Conservation (phyloP, 2,329 filamentous ascomycete species). For the Fusarium tjaetaba region DNA sequence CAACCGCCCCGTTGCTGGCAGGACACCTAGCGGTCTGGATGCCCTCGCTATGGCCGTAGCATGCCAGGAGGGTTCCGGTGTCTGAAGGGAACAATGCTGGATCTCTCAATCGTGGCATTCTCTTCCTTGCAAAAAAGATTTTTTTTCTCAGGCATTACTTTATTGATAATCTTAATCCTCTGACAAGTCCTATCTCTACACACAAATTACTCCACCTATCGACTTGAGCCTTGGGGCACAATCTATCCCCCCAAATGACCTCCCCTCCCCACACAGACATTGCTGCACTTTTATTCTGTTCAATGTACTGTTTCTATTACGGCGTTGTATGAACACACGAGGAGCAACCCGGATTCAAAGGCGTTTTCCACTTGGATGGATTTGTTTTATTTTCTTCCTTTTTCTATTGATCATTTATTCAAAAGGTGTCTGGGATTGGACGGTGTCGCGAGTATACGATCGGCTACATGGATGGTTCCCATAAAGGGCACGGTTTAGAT, state of each 20-base stretch:
- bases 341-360: constrained; percentile 19
- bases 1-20: constrained; percentile 54
- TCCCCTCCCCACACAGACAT: not conserved
- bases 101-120: not conserved
- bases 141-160: not conserved
- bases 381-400: constrained; percentile 4
- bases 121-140: not conserved
- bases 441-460: constrained; percentile 40
- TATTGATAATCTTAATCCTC: constrained; percentile 42
- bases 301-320: constrained; percentile 15
- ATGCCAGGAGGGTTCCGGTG: constrained; percentile 57
- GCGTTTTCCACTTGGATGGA: constrained; percentile 17
- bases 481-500: constrained; percentile 36
- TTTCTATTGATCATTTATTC: constrained; percentile 8
- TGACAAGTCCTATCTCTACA: not conserved
- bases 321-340: constrained; percentile 40
- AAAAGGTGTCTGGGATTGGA: constrained; percentile 26
- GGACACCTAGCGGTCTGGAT: constrained; percentile 63
- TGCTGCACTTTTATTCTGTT: constrained; percentile 7
- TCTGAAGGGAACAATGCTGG: constrained; percentile 10
- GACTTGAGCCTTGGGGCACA: constrained; percentile 10
- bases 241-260: not conserved
- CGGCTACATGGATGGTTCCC: constrained; percentile 37
- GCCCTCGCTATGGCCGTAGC: constrained; percentile 65
- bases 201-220: not conserved